Evolutionary conservation across 225 moss, liverwort and hornwort genomes (phyloP), one percentile per base, ranked within the genome.

Genomic region (Lunularia cruciata): DNA sequence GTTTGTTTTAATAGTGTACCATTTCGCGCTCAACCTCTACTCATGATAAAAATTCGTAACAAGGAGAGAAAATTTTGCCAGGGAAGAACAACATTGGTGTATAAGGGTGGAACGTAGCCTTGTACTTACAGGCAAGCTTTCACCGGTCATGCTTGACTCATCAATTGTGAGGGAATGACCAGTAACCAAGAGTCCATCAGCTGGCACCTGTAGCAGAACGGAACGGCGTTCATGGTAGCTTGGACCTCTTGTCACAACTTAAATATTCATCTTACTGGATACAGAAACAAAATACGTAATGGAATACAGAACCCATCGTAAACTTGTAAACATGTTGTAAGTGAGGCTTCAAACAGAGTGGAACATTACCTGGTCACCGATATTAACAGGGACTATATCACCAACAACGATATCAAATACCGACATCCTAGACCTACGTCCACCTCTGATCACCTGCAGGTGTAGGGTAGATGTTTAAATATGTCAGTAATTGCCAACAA

Each of bases 401-500:
- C 98, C 98, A 58, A 89, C 89, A 25, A 93, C 91, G 54, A 98
- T 56, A 60, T 93, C 98, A 80, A 84, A 91, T 6, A 98, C 87
- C n/a, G 93, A 98, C 46, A 88, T 79, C 72, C 70, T 76, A 55
- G 75, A 74, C 58, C 86, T 80, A 63, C 89, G 87, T 32, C 89
- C 89, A 11, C 93, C 98, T 81, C 98, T 82, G n/a, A 91, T 69
- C 49, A 83, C 98, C 93, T 98, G 89, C 22, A 71, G n/a, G n/a
- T n/a, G n/a, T n/a, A n/a, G n/a, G n/a, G n/a, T n/a, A n/a, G n/a
- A n/a, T n/a, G n/a, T n/a, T n/a, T n/a, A n/a, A n/a, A n/a, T n/a
- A n/a, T n/a, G n/a, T n/a, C n/a, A n/a, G n/a, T n/a, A n/a, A n/a
- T n/a, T n/a, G n/a, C n/a, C n/a, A n/a, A n/a, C n/a, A n/a, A n/a